Base-by-base conservation (phyloP, 1,284 basidiomycete species). In the Pascua guehoae region DNA sequence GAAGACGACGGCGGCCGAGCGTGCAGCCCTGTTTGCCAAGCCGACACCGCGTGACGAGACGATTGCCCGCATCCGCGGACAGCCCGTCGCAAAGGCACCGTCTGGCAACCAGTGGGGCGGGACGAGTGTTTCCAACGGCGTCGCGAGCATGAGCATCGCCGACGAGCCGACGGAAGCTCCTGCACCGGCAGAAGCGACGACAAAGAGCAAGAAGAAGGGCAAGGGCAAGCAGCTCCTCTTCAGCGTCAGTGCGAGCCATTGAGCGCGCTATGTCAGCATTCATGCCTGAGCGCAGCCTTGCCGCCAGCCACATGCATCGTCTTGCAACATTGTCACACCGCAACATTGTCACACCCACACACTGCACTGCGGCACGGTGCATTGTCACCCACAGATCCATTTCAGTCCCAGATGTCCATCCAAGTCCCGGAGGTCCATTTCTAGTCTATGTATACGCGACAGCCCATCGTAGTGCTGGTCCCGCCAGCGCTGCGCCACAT, bases 151-250 rank as follows among this genome's bases (percentile, higher is more conserved):
- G 47, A 59, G 44, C 15, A 5, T 70, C 24, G 24, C 24, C 24
- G 53, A 54, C 17, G 62, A 58, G 10, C 14, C 49, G 37, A 50
- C 17, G 8, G n/a, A 15, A 14, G 16, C 41, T 8, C 49, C 44
- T 4, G 42, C 49, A 8, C 36, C 44, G 2, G 42, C 49, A 8
- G 47, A 52, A 38, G 36, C 49, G 12, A 38, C 44, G 47, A 32
- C 44, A 15, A 41, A 38, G 10, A 67, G 62, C 17, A 68, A 69
- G 62, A 85, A 85, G 64, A 84, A 85, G 73, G 86, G 86, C 2
- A 91, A 91, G 72, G 83, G 85, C 71, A 91, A 91, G 76, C 88
- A 92, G 79, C 87, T 85, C 17, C 73, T 93, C 65, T 91, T 92
- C 68, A 88, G 79, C 16, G 74, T 78, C 41, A 75, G 73, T 52